Percentiles rank a stretch among this genome's conserved stretches.
phyloP scores from a whole-genome alignment of 345 rosid genomes.

The Reutealis trisperma region DNA sequence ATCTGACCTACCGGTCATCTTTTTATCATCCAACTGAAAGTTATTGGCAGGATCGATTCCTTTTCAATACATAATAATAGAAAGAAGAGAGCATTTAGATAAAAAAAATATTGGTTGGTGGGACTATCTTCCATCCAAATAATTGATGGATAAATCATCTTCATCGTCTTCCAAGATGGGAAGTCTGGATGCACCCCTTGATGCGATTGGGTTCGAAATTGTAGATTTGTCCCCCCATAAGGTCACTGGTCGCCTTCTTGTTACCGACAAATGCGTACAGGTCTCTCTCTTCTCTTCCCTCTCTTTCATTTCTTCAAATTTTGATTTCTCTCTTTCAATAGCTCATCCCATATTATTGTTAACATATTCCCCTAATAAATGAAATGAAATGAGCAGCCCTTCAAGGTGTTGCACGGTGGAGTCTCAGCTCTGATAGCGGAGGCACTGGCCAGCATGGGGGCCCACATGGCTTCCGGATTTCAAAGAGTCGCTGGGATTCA shows the following conservation, averaged over 20 bases:
- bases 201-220: constrained; percentile 56
- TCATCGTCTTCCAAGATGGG: constrained; percentile 34
- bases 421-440: constrained; percentile 90
- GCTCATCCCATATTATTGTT: neutral
- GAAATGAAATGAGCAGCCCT: constrained; percentile 53
- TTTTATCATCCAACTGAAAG: too few species aligned
- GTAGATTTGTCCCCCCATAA: constrained; percentile 52
- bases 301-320: neutral
- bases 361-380: too few species aligned
- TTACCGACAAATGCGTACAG: constrained; percentile 65
- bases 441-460: constrained; percentile 86
- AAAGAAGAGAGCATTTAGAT: too few species aligned
- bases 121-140: too few species aligned
- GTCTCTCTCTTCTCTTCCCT: constrained; percentile 18
- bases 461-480: constrained; percentile 78
- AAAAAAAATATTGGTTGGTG: too few species aligned
- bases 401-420: constrained; percentile 94
- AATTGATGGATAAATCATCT: constrained; percentile 16
- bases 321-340: too few species aligned
- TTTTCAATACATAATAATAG: too few species aligned
- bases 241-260: constrained; percentile 65
- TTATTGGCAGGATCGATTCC: too few species aligned
- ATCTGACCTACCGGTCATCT: too few species aligned
- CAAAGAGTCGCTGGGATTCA: constrained; percentile 84
- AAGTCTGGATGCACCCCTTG: constrained; percentile 45